Conservation (phyloP, 208 protist species). For the Acanthamoeba quina region DNA sequence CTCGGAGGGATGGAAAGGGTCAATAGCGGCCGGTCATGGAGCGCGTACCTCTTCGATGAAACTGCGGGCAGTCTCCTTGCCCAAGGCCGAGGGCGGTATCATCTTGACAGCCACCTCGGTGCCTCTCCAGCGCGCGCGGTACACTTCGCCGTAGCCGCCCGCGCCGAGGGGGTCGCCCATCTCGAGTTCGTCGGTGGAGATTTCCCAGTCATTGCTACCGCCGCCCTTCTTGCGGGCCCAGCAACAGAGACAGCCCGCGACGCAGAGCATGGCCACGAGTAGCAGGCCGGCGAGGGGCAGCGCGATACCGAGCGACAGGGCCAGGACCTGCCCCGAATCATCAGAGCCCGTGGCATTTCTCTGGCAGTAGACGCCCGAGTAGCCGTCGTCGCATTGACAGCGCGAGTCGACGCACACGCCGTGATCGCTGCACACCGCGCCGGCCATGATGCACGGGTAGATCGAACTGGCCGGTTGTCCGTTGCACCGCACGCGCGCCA, state of each 20-base stretch:
- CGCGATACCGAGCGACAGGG: not conserved
- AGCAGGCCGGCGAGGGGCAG: not conserved
- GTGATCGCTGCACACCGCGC: slow-evolving; percentile 24
- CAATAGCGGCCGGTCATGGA: no score
- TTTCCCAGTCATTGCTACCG: slow-evolving; percentile 14
- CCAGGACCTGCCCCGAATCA: not conserved
- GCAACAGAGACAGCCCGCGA: not conserved
- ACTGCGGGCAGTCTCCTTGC: slow-evolving; percentile 23
- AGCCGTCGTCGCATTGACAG: slow-evolving; percentile 40
- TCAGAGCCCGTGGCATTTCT: not conserved
- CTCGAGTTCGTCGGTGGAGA: slow-evolving; percentile 33
- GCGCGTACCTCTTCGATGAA: slow-evolving; percentile 74
- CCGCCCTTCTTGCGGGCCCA: not conserved
- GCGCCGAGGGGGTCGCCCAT: slow-evolving; percentile 31
- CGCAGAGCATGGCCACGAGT: not conserved
- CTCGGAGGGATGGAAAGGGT: no score
- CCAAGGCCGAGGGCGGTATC: not conserved
- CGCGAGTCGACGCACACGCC: slow-evolving; percentile 25
- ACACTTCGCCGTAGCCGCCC: slow-evolving; percentile 34
- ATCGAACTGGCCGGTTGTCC: slow-evolving; percentile 28
- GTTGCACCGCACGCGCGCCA: not conserved
- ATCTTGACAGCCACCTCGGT: slow-evolving; percentile 59
- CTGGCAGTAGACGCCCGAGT: not conserved
- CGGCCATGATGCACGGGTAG: not conserved
- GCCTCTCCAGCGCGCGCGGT: not conserved